Evolutionary conservation across 306 rosid genomes (phyloP), one percentile per base, ranked within the genome.

Genomic region (Canavalia ensiformis): DNA sequence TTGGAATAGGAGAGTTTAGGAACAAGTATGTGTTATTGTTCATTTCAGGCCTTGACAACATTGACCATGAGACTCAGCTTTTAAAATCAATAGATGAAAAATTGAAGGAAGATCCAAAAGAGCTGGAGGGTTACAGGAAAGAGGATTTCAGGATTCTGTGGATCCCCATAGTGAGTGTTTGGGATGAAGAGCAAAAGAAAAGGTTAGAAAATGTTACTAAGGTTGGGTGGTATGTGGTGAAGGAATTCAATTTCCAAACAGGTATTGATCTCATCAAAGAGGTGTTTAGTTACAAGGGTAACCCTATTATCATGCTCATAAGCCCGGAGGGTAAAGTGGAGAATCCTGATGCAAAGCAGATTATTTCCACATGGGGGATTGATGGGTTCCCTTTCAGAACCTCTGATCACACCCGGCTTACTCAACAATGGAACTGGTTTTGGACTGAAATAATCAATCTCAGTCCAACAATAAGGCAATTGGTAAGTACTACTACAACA

Each of bases 361-460:
- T 78, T 30, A 65, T 84, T 46, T 84, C 78, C 5, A 57, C 25
- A 2, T 78, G 87, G 87, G 87, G 84, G 1, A 75, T 72, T 4
- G 72, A 67, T 0, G 87, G 77, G 0, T 84, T 84, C 51, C 87
- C 87, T 28, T 84, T 80, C 31, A 75, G 77, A 44, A 25, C 29
- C 1, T 54, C 47, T 8, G 84, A 78, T 39, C 77, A 55, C 13
- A 47, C 12, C 1, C 3, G 64, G 35, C 87, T 84, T 5, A 41
- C 75, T 49, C 70, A 78, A n/a, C 82, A 66, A 4, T 73, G 76
- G 78, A 78, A 78, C 34, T 83, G 87, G 87, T 78, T 83, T 56
- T 83, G 87, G 87, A 37, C 25, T 2, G 76, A 78, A 56, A 64
- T 83, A 3, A 78, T 8, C 41, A 72, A n/a, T 12, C 25, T 45